Evolutionary conservation across 371 early-diverging fungal genomes (phyloP).

Genomic region (Amoeboaphelidium protococcarum): DNA sequence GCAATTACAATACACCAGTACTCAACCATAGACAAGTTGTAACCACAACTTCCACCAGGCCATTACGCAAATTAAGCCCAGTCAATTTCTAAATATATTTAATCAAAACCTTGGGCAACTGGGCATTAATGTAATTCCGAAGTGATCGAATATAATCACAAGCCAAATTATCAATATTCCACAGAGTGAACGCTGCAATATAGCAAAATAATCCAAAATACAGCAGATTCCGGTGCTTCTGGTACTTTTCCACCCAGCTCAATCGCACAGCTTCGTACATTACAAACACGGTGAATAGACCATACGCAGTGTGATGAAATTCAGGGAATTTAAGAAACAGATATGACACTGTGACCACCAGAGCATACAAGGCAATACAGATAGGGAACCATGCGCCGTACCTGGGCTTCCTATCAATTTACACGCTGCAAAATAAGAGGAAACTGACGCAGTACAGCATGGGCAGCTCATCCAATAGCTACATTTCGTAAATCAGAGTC

Average conservation of each 20-base stretch:
- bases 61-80: background rate
- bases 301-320: background rate
- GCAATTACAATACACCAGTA: background rate
- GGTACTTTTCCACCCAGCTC: too few species aligned
- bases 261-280: too few species aligned
- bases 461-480: slow-evolving; percentile 43
- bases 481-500: slow-evolving; percentile 43
- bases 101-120: background rate
- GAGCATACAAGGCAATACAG: background rate
- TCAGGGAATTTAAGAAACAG: background rate
- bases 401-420: background rate
- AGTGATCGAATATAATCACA: slow-evolving; percentile 24
- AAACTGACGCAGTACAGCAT: slow-evolving; percentile 11
- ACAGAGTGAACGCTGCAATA: slow-evolving; percentile 27
- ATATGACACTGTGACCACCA: background rate
- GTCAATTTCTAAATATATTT: background rate
- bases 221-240: background rate
- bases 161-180: slow-evolving; percentile 50
- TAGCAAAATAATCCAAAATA: background rate
- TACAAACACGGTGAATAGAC: background rate
- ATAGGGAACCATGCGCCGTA: background rate
- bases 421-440: background rate
- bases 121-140: slow-evolving; percentile 12
- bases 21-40: too few species aligned
- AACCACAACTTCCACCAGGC: too few species aligned